phyloP scores from a whole-genome alignment of 495 filamentous ascomycete species.

The Trichoderma reesei region DNA sequence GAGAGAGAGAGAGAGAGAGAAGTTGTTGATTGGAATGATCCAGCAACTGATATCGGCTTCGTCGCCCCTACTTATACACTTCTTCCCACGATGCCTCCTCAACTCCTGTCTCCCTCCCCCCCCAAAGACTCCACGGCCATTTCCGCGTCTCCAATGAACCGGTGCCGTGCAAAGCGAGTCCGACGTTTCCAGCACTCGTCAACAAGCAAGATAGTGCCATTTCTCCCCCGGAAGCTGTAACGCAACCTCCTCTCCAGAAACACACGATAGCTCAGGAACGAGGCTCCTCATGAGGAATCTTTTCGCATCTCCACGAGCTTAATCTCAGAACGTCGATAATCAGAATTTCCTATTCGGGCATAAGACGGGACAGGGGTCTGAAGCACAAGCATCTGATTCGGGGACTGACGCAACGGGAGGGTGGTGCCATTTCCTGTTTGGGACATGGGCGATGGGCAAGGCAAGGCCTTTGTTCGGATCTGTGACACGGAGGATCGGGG shows the following conservation, averaged over 20 bases:
- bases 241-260: background rate
- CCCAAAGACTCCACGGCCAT: background rate
- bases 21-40: background rate
- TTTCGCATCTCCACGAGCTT: background rate
- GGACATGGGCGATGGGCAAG: no score
- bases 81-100: background rate
- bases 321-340: constrained; percentile 12
- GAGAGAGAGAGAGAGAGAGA: background rate
- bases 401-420: background rate
- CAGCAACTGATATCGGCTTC: background rate
- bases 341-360: constrained; percentile 16
- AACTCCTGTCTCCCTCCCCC: background rate
- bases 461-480: no score
- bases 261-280: background rate
- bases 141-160: background rate
- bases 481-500: no score
- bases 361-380: background rate
- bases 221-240: no score
- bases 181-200: background rate
- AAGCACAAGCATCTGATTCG: background rate
- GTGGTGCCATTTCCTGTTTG: background rate
- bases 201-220: background rate
- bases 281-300: constrained; percentile 5
- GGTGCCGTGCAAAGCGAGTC: background rate
- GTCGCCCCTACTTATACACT: background rate